phyloP scores from a whole-genome alignment of 805 yeast species.

The Candida yuanshanica region DNA sequence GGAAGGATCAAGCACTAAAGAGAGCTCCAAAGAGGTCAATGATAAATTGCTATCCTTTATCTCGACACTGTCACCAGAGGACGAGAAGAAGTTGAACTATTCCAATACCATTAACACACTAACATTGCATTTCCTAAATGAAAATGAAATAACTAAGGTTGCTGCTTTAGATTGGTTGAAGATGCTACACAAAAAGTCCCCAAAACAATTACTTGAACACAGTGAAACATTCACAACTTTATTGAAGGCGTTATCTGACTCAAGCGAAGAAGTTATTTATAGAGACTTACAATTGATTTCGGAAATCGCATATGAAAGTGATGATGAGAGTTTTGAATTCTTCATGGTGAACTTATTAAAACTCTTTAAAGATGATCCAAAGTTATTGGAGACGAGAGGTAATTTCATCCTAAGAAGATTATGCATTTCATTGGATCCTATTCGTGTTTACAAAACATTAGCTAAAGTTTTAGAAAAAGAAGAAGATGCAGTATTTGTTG shows the following conservation, averaged over 20 bases:
- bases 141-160: slow-evolving; percentile 74
- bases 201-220: slow-evolving; percentile 47
- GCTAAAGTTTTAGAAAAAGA: slow-evolving; percentile 67
- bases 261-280: slow-evolving; percentile 72
- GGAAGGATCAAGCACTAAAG: slow-evolving; percentile 39
- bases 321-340: slow-evolving; percentile 68
- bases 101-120: slow-evolving; percentile 64
- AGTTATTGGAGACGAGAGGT: slow-evolving; percentile 63
- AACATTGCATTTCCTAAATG: slow-evolving; percentile 64
- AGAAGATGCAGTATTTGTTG: slow-evolving; percentile 61
- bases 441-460: slow-evolving; percentile 72
- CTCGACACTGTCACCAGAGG: slow-evolving; percentile 20
- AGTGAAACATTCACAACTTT: slow-evolving; percentile 70
- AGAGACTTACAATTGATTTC: slow-evolving; percentile 69
- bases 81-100: slow-evolving; percentile 38
- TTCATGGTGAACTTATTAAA: slow-evolving; percentile 68
- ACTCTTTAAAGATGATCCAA: slow-evolving; percentile 64
- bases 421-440: slow-evolving; percentile 76
- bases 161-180: slow-evolving; percentile 89
- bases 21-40: slow-evolving; percentile 53
- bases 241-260: slow-evolving; percentile 62
- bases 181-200: slow-evolving; percentile 69
- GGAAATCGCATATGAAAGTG: slow-evolving; percentile 62
- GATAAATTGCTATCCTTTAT: slow-evolving; percentile 47
- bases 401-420: slow-evolving; percentile 80